These are phyloP conservation scores for Ilex aquifolium DNA, from an alignment of 257 asterid genomes.

Conservation along the genomic window DNA sequence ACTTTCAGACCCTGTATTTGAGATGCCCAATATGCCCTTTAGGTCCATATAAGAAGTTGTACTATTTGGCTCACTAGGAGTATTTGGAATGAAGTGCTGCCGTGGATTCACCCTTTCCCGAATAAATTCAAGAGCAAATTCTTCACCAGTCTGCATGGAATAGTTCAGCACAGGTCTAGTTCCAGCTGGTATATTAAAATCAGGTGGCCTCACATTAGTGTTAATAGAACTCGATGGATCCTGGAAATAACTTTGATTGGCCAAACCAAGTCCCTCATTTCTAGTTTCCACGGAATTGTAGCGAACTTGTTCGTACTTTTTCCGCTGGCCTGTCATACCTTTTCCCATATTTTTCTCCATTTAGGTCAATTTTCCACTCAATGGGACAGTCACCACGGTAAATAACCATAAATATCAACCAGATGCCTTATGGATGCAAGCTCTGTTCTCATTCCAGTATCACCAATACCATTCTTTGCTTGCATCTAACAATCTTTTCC, in stretches of 20 bases:
- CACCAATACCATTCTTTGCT: not conserved
- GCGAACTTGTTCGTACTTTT: constrained; percentile 44
- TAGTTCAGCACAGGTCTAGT: constrained; percentile 73
- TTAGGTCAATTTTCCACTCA: constrained; percentile 7
- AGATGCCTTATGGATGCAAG: not conserved
- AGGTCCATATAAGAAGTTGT: constrained; percentile 43
- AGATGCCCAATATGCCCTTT: constrained; percentile 47
- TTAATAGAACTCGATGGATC: constrained; percentile 60
- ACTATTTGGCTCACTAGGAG: constrained; percentile 38
- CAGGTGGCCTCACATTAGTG: constrained; percentile 50
- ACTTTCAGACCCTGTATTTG: constrained; percentile 39
- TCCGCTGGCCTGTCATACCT: constrained; percentile 42
- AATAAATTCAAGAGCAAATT: constrained; percentile 87
- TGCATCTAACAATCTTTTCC: constrained; percentile 2
- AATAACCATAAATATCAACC: not conserved
- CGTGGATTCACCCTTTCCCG: constrained; percentile 82
- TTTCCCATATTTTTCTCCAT: constrained; percentile 59
- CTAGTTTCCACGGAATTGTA: constrained; percentile 44
- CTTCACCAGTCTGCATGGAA: constrained; percentile 97
- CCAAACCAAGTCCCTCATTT: constrained; percentile 49
- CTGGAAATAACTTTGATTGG: constrained; percentile 46
- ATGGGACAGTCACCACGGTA: constrained; percentile 5
- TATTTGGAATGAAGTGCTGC: constrained; percentile 51
- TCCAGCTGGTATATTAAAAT: constrained; percentile 36
- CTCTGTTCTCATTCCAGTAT: not conserved